These are phyloP conservation scores for Veloporphyrellus conicus DNA, from an alignment of 1,284 basidiomycete genomes.

Conservation along the genomic window DNA sequence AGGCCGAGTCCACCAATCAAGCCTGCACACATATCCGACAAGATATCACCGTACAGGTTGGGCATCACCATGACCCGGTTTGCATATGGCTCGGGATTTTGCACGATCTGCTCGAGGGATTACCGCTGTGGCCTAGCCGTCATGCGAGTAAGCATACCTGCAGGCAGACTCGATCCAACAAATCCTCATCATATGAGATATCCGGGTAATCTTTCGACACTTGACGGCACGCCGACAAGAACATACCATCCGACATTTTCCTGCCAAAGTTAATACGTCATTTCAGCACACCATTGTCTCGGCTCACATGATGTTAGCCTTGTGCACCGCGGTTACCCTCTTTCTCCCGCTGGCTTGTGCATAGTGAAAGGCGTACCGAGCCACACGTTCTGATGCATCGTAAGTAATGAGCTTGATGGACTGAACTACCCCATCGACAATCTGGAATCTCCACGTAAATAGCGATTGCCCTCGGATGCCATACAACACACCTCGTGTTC, in stretches of 20 bases:
- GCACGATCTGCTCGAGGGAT: constrained; percentile 62
- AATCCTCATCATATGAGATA: constrained; percentile 94
- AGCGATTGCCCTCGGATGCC: not conserved
- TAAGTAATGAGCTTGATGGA: constrained; percentile 99
- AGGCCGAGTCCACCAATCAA: constrained; percentile 97
- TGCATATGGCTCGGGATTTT: constrained; percentile 90
- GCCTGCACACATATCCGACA: constrained; percentile 99
- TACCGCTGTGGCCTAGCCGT: constrained; percentile 1
- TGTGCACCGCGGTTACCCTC: constrained; percentile 98
- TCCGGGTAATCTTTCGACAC: constrained; percentile 96
- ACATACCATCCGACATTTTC: constrained; percentile 99
- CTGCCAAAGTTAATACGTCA: constrained; percentile 37
- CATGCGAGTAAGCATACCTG: constrained; percentile 48
- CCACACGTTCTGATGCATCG: constrained; percentile 98
- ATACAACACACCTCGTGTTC: constrained; percentile 78
- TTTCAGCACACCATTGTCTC: constrained; percentile 3
- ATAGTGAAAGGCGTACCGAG: constrained; percentile 98
- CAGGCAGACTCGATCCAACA: constrained; percentile 95
- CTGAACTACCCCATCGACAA: constrained; percentile 97
- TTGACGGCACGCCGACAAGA: constrained; percentile 94
- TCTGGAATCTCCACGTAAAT: constrained; percentile 39
- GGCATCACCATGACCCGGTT: constrained; percentile 99
- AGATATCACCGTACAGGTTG: constrained; percentile 95
- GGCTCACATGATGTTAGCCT: constrained; percentile 95
- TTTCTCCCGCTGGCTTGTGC: constrained; percentile 84